phyloP scores from a whole-genome alignment of 2,329 filamentous ascomycete genomes.

The Colletotrichum horii region DNA sequence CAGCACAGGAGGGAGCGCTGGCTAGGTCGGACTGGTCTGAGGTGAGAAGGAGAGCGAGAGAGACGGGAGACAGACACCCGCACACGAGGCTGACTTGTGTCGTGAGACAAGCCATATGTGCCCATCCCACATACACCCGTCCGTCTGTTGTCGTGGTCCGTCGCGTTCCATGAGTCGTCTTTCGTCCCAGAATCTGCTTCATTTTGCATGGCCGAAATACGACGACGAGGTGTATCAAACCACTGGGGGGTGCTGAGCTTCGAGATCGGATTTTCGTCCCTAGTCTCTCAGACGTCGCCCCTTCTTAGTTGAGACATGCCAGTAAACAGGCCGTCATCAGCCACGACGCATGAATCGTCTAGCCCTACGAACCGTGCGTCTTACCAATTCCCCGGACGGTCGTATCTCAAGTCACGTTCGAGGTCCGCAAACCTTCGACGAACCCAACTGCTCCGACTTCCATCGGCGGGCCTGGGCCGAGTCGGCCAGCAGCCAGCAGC shows the following conservation, averaged over 20 bases:
- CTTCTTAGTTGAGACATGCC: slow-evolving; percentile 16
- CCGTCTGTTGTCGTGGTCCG: background rate
- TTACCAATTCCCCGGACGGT: background rate
- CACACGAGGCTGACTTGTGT: slow-evolving; percentile 6
- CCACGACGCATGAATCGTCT: background rate
- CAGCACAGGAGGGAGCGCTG: background rate
- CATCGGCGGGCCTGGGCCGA: background rate
- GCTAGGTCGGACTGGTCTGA: background rate
- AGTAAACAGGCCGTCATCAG: background rate
- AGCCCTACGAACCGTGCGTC: slow-evolving; percentile 10
- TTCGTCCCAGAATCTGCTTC: background rate
- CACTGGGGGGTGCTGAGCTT: background rate
- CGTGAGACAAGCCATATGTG: background rate
- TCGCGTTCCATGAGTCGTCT: background rate
- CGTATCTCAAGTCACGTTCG: background rate
- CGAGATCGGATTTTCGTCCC: slow-evolving; percentile 5
- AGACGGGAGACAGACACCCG: background rate
- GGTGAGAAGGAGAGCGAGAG: background rate
- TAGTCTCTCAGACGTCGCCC: slow-evolving; percentile 7
- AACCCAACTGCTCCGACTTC: background rate
- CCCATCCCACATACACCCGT: background rate
- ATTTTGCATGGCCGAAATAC: background rate
- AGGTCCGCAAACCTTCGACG: background rate
- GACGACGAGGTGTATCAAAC: background rate
- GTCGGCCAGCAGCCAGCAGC: background rate